These are phyloP conservation scores for Boletellus dicymbophilus DNA, from an alignment of 1,284 basidiomycete species.

Conservation along the genomic window DNA sequence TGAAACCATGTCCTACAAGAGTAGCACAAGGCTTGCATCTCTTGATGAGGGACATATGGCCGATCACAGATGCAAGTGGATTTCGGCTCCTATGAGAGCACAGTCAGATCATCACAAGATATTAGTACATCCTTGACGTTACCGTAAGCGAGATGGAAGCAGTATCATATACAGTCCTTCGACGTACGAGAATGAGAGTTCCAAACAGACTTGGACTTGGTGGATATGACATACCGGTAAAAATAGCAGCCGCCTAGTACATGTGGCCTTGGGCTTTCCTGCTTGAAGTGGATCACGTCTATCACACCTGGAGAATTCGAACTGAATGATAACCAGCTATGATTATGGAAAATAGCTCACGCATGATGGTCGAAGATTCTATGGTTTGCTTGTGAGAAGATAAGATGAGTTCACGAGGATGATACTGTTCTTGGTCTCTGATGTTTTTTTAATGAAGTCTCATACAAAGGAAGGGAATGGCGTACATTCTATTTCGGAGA, in stretches of 20 bases:
- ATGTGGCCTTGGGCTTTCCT: slow-evolving; percentile 5
- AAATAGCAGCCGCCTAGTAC: slow-evolving; percentile 8
- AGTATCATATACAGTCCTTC: slow-evolving; percentile 1
- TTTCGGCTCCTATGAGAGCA: not conserved
- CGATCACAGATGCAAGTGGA: not conserved
- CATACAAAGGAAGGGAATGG: not conserved
- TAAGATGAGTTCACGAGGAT: slow-evolving; percentile 3
- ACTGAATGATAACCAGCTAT: not conserved
- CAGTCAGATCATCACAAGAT: not conserved
- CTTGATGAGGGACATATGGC: slow-evolving; percentile 1
- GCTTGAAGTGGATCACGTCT: slow-evolving; percentile 6
- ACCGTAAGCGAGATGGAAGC: not conserved
- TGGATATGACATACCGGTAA: not conserved
- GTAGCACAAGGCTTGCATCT: slow-evolving; percentile 9
- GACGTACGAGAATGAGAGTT: too few relatives aligned
- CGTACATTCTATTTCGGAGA: slow-evolving; percentile 1
- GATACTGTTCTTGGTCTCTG: slow-evolving; percentile 1
- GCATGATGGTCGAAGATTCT: not conserved
- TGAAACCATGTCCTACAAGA: slow-evolving; percentile 6
- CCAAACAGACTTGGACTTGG: too few relatives aligned
- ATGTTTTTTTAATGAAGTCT: not conserved
- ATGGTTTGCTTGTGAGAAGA: slow-evolving; percentile 4
- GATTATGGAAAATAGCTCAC: not conserved
- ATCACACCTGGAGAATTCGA: not conserved
- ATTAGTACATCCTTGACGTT: not conserved